A percentile compares a stretch with the other conserved stretches of the same genome.
Evolutionary conservation across 2,329 filamentous ascomycete species (phyloP).

Genomic region (Fusarium illudens): DNA sequence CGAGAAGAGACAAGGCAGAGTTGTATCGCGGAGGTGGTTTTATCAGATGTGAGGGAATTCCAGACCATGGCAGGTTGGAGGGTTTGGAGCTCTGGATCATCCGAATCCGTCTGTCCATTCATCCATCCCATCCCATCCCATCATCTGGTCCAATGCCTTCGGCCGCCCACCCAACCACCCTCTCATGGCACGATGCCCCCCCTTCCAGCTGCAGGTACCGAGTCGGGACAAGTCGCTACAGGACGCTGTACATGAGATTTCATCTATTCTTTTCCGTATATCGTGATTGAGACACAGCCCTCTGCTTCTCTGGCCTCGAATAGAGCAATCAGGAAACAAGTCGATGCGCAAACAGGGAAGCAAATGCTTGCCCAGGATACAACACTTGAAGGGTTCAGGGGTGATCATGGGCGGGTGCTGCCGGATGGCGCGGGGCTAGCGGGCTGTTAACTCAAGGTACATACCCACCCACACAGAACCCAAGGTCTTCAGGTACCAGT

Average conservation of each 20-base stretch:
- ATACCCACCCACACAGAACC: conserved; percentile 1
- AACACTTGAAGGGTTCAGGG: conserved; percentile 32
- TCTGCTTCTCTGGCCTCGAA: neutral
- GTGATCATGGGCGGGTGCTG: conserved; percentile 35
- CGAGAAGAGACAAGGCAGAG: conserved; percentile 21
- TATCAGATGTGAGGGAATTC: conserved; percentile 28
- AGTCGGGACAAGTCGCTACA: conserved; percentile 31
- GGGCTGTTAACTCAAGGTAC: conserved; percentile 22
- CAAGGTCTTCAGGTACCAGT: conserved; percentile 14
- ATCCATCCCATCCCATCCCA: neutral
- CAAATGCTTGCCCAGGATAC: conserved; percentile 16
- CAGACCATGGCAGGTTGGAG: neutral
- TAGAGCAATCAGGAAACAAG: neutral
- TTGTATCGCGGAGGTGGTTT: conserved; percentile 11
- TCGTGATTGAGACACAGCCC: neutral
- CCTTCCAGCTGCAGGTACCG: conserved; percentile 36
- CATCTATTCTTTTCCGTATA: conserved; percentile 1
- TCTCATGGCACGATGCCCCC: conserved; percentile 26
- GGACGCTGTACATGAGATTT: conserved; percentile 22
- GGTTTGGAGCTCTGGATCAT: conserved; percentile 12
- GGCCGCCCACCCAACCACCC: conserved; percentile 16
- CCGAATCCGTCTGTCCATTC: neutral
- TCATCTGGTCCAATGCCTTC: conserved; percentile 10
- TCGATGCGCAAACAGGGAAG: neutral
- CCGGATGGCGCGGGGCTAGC: conserved; percentile 39